Base-by-base conservation (phyloP, 2,329 filamentous ascomycete species). In the Pestalotiopsis sp. region DNA sequence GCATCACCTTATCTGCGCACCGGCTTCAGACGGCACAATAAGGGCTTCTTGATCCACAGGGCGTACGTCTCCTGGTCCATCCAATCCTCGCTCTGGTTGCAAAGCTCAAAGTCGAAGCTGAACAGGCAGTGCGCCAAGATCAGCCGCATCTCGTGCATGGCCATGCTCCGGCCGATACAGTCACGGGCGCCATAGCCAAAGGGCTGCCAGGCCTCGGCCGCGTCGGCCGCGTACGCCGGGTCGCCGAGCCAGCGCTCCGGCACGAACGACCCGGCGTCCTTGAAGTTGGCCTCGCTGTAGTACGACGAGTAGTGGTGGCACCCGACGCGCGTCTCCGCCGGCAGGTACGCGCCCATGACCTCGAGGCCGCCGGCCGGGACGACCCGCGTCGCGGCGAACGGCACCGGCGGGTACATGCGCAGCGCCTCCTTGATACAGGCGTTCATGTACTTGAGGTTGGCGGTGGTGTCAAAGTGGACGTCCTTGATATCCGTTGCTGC, bases 371-470 rank as follows among this genome's bases (percentile, higher is more conserved):
- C 79, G 74, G 69, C 41, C 6, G 69, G 60, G 11, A 75, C 66
- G 13, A 71, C 67, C 11, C 75, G 70, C 4, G 75, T 73, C 9
- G 69, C 68, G 11, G 70, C 72, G 3, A 69, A 66, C 3, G 74
- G 74, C 5, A 75, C 67, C 0, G 75, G 70, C 7, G 74, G 74
- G 40, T 74, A 76, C 7, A 77, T 38, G 4, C 75, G 72, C 25
- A 76, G 31, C 1, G 69, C 70, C 66, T 77, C 75, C 4, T 70
- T 67, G 27, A 77, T 64, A 49, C 75, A 75, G 13, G 75, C 75
- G 20, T 75, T 76, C 23, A 76, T 25, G 40, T 76, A 77, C 36
- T 71, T 68, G n/a, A 76, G 66, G 31, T 66, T 65, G 7, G 68
- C 66, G 1, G 74, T 69, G 6, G 63, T 65, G n/a, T 74, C 74